phyloP scores from a whole-genome alignment of 495 filamentous ascomycete species.

The Daldinia decipiens region DNA sequence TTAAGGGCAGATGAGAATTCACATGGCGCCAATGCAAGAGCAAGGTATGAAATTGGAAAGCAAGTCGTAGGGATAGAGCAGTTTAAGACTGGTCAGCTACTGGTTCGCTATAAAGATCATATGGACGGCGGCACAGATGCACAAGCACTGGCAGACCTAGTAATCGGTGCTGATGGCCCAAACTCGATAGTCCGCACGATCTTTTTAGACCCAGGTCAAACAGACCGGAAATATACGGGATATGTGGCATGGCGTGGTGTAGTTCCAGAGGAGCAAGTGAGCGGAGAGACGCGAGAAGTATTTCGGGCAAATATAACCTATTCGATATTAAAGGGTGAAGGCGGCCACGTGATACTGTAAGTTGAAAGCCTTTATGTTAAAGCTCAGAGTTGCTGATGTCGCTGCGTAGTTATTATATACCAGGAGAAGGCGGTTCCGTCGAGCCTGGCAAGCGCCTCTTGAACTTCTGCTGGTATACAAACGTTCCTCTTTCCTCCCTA shows the following conservation, averaged over 20 bases:
- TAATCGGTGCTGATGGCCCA: background rate
- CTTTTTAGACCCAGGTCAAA: background rate
- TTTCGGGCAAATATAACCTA: slow-evolving; percentile 11
- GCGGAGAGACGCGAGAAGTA: slow-evolving; percentile 6
- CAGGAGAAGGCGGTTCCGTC: slow-evolving; percentile 55
- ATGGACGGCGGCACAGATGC: background rate
- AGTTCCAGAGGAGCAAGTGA: slow-evolving; percentile 2
- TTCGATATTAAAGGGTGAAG: slow-evolving; percentile 8
- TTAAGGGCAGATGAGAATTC: background rate
- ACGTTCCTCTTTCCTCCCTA: slow-evolving; percentile 49
- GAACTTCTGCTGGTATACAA: slow-evolving; percentile 66
- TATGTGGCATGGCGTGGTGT: background rate
- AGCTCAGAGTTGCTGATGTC: background rate
- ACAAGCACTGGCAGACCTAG: background rate
- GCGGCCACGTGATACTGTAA: slow-evolving; percentile 12
- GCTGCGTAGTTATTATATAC: slow-evolving; percentile 45
- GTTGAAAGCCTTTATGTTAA: background rate
- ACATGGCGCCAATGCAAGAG: background rate
- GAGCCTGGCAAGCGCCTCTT: slow-evolving; percentile 55
- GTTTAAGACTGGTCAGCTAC: background rate
- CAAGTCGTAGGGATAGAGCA: background rate
- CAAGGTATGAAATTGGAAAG: background rate
- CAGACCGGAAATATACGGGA: background rate
- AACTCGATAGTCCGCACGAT: background rate
- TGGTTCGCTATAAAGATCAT: background rate